These are phyloP conservation scores for Floccularia luteovirens DNA, from an alignment of 768 basidiomycete genomes.

Conservation along the genomic window DNA sequence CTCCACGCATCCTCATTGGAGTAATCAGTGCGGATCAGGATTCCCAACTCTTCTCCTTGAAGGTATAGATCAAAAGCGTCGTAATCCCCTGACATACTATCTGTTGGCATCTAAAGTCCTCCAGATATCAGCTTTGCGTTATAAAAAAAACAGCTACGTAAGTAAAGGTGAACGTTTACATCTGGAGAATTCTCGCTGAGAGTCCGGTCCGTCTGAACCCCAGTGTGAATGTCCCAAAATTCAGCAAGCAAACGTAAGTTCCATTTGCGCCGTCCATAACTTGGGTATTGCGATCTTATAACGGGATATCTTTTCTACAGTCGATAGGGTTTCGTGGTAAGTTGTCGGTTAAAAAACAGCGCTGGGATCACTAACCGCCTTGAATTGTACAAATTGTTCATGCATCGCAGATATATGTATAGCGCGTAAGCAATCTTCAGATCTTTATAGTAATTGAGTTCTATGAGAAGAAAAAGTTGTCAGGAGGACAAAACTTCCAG, in stretches of 20 bases:
- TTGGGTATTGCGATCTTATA: constrained; percentile 35
- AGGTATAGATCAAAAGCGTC: constrained; percentile 49
- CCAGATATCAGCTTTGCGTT: no score
- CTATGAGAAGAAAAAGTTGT: no score
- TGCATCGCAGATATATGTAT: no score
- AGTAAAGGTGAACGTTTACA: background rate
- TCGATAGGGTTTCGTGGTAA: background rate
- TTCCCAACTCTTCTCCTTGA: constrained; percentile 43
- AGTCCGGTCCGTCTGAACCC: background rate
- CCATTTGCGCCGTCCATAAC: constrained; percentile 52
- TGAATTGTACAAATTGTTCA: constrained; percentile 2
- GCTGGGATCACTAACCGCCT: no score
- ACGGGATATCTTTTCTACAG: constrained; percentile 23
- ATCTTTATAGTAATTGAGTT: no score
- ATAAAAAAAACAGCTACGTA: no score
- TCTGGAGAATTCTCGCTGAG: background rate
- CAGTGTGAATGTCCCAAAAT: constrained; percentile 35
- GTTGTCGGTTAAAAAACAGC: no score
- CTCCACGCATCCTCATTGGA: constrained; percentile 62
- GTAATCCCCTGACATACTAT: constrained; percentile 26
- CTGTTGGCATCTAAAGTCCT: constrained; percentile 4
- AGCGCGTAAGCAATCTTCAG: no score
- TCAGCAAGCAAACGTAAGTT: constrained; percentile 41
- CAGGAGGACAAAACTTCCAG: no score
- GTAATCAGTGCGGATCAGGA: constrained; percentile 71